These are phyloP conservation scores for Nemania abortiva DNA, from an alignment of 2,329 filamentous ascomycete species.

Conservation along the genomic window DNA sequence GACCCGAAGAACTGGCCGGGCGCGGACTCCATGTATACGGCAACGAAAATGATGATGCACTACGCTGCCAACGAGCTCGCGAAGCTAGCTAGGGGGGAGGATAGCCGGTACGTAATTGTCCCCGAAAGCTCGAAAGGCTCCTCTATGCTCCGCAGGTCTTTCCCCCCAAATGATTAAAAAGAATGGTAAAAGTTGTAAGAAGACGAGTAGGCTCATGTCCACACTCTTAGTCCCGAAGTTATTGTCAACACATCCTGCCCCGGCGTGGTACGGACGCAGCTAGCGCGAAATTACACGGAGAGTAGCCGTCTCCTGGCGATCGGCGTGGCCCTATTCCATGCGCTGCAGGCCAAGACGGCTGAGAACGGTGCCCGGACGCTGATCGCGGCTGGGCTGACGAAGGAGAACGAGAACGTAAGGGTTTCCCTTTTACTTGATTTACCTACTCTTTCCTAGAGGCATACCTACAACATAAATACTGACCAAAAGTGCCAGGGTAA, in stretches of 20 bases:
- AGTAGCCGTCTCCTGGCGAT: conserved; percentile 29
- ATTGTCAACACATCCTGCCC: conserved; percentile 49
- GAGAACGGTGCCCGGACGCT: conserved; percentile 47
- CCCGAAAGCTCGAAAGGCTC: neutral
- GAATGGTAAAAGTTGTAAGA: neutral
- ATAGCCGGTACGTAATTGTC: conserved; percentile 39
- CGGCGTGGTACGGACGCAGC: conserved; percentile 44
- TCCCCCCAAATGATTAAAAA: neutral
- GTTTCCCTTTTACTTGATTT: neutral
- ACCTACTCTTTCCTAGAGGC: no score
- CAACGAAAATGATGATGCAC: conserved; percentile 47
- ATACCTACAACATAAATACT: conserved; percentile 9
- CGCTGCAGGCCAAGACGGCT: conserved; percentile 44
- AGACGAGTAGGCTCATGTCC: neutral
- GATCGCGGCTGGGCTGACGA: conserved; percentile 39
- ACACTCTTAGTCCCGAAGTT: conserved; percentile 45
- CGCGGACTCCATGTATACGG: conserved; percentile 42
- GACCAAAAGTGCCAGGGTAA: conserved; percentile 39
- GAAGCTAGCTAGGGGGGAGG: conserved; percentile 39
- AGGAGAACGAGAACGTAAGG: conserved; percentile 46
- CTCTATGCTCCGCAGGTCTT: no score
- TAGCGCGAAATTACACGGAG: conserved; percentile 34
- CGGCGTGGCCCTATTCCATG: conserved; percentile 31
- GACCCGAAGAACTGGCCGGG: conserved; percentile 46
- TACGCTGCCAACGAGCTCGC: conserved; percentile 44